Percentiles rank a stretch among this genome's conserved stretches.
phyloP scores from a whole-genome alignment of 495 filamentous ascomycete species.

The Xylaria telfairii region DNA sequence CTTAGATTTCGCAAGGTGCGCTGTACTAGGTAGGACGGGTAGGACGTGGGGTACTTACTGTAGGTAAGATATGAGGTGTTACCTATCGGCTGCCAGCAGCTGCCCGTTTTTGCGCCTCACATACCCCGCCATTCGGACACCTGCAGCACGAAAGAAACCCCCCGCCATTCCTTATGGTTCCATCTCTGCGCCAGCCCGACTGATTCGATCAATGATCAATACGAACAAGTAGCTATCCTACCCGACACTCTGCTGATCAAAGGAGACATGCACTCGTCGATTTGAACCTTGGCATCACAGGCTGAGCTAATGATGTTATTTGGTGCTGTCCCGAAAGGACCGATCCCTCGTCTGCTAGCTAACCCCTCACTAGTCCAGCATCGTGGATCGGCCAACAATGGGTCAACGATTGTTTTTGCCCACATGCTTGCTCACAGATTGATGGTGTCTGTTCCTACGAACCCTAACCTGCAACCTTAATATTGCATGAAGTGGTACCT shows the following conservation, averaged over 20 bases:
- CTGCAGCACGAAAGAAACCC: neutral
- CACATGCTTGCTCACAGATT: neutral
- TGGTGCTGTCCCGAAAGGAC: neutral
- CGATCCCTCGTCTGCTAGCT: neutral
- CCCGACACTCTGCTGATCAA: neutral
- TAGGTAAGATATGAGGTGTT: neutral
- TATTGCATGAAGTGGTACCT: neutral
- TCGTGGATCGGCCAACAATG: neutral
- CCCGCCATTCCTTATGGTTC: neutral
- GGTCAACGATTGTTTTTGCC: neutral
- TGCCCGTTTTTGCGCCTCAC: neutral
- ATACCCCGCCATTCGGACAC: conserved; percentile 14
- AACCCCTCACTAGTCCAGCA: conserved; percentile 14
- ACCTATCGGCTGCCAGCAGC: conserved; percentile 4
- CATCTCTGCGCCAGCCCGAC: neutral
- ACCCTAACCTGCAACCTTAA: neutral
- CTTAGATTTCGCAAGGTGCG: neutral
- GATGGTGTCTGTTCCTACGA: neutral
- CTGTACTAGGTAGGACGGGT: neutral
- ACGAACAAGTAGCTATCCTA: neutral
- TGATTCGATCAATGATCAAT: conserved; percentile 5
- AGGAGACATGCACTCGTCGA: neutral
- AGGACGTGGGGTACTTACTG: neutral
- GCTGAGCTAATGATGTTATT: neutral
- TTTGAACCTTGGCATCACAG: neutral